Base-by-base conservation (phyloP, 371 early-diverging fungal genomes). In the Lichtheimia hyalospora region DNA sequence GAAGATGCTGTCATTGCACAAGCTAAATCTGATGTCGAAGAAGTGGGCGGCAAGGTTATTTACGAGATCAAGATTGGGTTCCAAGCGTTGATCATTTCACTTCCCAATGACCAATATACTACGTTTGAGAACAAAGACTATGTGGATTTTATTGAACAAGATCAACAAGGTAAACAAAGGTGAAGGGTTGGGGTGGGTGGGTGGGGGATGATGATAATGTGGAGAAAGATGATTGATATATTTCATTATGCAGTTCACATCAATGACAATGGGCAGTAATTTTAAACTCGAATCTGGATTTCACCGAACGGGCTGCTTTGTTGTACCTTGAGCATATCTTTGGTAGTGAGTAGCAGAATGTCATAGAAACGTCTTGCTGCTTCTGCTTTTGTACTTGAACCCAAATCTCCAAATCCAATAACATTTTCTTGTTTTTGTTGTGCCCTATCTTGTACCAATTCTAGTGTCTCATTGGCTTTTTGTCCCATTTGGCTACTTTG, bases 301-400 rank as follows among this genome's bases (percentile, higher is more conserved):
- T 93, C 94, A 16, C 91, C 95, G 80, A 82, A 97, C 24, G 96
- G 70, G 56, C 81, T 76, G 6, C 77, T 64, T 74, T 98, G 98
- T 59, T 90, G 68, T 10, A 96, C 91, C 52, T 89, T 81, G 52
- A 98, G 70, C 74, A 92, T 82, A 64, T 93, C 86, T 66, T 89
- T 91, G 2, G 97, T 92, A 57, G 92, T 88, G 52, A 98, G 79
- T 8, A 96, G 91, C 50, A 98, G 75, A 18, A 96, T 69, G 69
- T 96, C 96, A 70, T 94, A 96, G 71, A 98, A 98, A 52, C 92
- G 70, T 61, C 87, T 82, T 41, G 91, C 96, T 13, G 92, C 92
- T 52, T 92, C 93, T 3, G 79, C 27, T n/a, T 55, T 66, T 21
- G 59, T 69, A 61, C 61, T 73, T 21, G 67, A 41, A 8, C 67